Percentiles rank a stretch among this genome's conserved stretches.
Evolutionary conservation across 2,329 filamentous ascomycete species (phyloP).

Genomic region (Fusarium sp.): DNA sequence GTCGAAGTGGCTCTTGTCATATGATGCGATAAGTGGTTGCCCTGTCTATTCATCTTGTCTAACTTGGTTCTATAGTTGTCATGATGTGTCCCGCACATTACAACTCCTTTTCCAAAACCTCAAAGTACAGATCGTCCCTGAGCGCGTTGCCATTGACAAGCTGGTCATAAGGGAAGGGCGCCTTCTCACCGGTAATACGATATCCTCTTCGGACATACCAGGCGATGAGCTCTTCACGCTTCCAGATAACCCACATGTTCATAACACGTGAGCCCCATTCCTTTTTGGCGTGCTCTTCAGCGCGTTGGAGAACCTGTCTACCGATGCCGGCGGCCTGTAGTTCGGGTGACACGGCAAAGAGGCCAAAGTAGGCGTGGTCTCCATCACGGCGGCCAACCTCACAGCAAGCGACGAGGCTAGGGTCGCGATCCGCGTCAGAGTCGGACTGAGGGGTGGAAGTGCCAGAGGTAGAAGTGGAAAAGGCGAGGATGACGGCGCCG

Average conservation of each 20-base stretch:
- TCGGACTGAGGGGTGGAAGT: constrained; percentile 21
- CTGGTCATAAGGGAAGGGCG: constrained; percentile 56
- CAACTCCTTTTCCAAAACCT: constrained; percentile 54
- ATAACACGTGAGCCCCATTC: constrained; percentile 50
- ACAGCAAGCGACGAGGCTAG: constrained; percentile 56
- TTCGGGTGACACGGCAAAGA: constrained; percentile 60
- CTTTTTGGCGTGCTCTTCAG: constrained; percentile 52
- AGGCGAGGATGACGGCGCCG: constrained; percentile 53
- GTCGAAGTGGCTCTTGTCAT: not conserved
- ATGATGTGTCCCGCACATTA: not conserved
- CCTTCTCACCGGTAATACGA: constrained; percentile 50
- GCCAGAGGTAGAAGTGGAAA: not conserved
- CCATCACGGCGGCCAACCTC: constrained; percentile 50
- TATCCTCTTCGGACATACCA: constrained; percentile 62
- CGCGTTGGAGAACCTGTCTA: constrained; percentile 52
- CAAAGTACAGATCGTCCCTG: constrained; percentile 58
- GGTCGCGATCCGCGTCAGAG: constrained; percentile 28
- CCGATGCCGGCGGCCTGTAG: constrained; percentile 59
- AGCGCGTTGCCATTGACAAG: constrained; percentile 52
- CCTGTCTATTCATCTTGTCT: not conserved
- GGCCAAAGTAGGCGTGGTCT: constrained; percentile 56
- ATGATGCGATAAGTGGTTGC: not conserved
- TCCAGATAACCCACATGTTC: constrained; percentile 60
- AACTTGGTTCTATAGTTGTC: not conserved
- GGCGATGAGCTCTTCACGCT: constrained; percentile 56